phyloP scores from a whole-genome alignment of 2,329 filamentous ascomycete species.

The Exophiala lecanii-corni region DNA sequence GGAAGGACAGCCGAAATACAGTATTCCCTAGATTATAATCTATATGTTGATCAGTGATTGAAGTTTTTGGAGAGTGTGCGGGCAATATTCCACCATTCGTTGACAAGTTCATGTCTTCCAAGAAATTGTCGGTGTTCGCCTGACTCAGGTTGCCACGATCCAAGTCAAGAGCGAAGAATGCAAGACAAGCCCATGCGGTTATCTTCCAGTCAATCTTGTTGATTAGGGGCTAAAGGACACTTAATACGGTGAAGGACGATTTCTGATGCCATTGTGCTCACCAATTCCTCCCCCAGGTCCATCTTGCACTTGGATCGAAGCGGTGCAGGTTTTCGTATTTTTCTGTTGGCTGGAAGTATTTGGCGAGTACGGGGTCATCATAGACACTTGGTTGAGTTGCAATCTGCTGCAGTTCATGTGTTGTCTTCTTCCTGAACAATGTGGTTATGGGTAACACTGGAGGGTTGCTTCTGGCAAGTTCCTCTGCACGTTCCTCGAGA shows the following conservation, averaged over 20 bases:
- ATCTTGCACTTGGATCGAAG: slow-evolving; percentile 35
- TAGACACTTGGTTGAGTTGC: slow-evolving; percentile 34
- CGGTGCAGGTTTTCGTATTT: slow-evolving; percentile 41
- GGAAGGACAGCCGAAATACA: slow-evolving; percentile 52
- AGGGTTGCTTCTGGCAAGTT: not conserved
- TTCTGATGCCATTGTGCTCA: slow-evolving; percentile 25
- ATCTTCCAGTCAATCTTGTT: slow-evolving; percentile 27
- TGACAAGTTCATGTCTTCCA: slow-evolving; percentile 39
- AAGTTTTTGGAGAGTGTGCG: not conserved
- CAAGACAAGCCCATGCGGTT: slow-evolving; percentile 39
- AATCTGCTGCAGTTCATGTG: slow-evolving; percentile 7
- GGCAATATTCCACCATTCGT: slow-evolving; percentile 22
- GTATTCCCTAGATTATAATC: slow-evolving; percentile 53
- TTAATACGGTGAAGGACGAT: slow-evolving; percentile 18
- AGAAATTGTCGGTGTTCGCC: slow-evolving; percentile 54
- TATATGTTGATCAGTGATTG: not conserved
- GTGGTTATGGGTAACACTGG: not conserved
- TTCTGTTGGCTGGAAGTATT: slow-evolving; percentile 20
- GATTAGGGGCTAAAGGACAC: slow-evolving; percentile 9
- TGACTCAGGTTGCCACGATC: slow-evolving; percentile 48
- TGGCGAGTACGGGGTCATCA: slow-evolving; percentile 14
- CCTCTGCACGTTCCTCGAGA: not conserved
- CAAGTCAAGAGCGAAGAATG: slow-evolving; percentile 56
- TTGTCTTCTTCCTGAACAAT: not conserved
- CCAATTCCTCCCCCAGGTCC: slow-evolving; percentile 27